These are phyloP conservation scores for Bryoerythrophyllum caledonicum DNA, from an alignment of 225 moss, liverwort and hornwort species.

Conservation along the genomic window DNA sequence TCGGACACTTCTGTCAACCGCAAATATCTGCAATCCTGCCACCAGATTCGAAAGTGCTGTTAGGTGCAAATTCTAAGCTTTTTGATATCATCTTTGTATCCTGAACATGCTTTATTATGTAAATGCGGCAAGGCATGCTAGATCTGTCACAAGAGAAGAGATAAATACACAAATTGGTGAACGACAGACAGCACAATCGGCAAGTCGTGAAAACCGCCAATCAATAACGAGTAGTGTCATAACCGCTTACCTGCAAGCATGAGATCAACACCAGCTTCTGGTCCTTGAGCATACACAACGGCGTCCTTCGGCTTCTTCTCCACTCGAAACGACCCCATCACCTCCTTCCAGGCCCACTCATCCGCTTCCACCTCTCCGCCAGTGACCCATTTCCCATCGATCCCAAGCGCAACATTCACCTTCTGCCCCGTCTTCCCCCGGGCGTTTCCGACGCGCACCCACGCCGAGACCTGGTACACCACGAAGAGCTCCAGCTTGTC, in stretches of 20 bases:
- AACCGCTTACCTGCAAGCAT: conserved; percentile 58
- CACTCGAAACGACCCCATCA: conserved; percentile 74
- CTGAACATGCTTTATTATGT: too few relatives aligned
- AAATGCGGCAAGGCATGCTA: too few relatives aligned
- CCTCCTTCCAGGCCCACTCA: conserved; percentile 65
- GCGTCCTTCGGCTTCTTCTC: conserved; percentile 60
- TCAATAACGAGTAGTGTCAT: too few relatives aligned
- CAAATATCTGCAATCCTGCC: conserved; percentile 81
- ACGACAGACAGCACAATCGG: too few relatives aligned
- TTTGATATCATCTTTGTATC: too few relatives aligned
- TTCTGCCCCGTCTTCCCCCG: conserved; percentile 49
- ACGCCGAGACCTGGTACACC: conserved; percentile 79
- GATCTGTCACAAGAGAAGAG: too few relatives aligned
- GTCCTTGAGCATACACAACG: conserved; percentile 84
- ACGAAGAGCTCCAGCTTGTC: conserved; percentile 66
- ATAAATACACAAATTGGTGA: too few relatives aligned
- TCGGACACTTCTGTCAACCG: conserved; percentile 70
- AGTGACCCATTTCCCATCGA: conserved; percentile 78
- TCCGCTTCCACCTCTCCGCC: conserved; percentile 77
- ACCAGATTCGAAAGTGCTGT: background rate
- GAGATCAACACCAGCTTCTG: conserved; percentile 78
- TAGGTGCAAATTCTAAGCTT: too few relatives aligned
- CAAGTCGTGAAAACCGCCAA: too few relatives aligned
- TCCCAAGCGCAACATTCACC: conserved; percentile 71
- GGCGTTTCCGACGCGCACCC: conserved; percentile 60